phyloP scores from a whole-genome alignment of 2,329 filamentous ascomycete genomes.

The Colletotrichum sp. region DNA sequence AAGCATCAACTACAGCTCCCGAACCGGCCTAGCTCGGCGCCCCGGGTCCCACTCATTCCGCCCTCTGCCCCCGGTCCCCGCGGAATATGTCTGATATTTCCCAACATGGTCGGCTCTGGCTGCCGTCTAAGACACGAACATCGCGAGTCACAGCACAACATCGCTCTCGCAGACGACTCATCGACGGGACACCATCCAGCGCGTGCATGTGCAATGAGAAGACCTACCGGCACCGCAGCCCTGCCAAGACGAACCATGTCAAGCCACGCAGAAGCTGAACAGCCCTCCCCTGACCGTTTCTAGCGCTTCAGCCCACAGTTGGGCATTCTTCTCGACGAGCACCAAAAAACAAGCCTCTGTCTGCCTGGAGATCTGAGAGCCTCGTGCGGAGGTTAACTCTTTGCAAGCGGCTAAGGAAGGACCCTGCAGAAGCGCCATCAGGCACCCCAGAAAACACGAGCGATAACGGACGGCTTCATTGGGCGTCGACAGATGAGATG shows the following conservation, averaged over 20 bases:
- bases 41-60: conserved; percentile 4
- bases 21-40: conserved; percentile 16
- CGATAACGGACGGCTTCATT: not conserved
- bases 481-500: not conserved
- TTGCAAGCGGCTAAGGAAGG: not conserved
- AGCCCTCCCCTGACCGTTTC: not conserved
- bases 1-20: not conserved
- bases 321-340: conserved; percentile 2
- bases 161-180: not conserved
- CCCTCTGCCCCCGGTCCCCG: conserved; percentile 5
- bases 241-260: not conserved
- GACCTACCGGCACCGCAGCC: not conserved
- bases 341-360: not conserved
- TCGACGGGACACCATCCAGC: not conserved
- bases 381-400: not conserved
- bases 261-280: conserved; percentile 17
- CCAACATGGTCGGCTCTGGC: not conserved
- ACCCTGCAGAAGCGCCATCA: not conserved
- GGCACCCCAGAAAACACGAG: not conserved
- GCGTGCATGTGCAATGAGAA: not conserved
- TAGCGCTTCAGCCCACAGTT: not conserved
- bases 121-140: not conserved
- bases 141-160: not conserved
- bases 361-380: not conserved
- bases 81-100: conserved; percentile 6